These are phyloP conservation scores for Yarrowia phangngaensis DNA, from an alignment of 805 yeast genomes.

Conservation along the genomic window DNA sequence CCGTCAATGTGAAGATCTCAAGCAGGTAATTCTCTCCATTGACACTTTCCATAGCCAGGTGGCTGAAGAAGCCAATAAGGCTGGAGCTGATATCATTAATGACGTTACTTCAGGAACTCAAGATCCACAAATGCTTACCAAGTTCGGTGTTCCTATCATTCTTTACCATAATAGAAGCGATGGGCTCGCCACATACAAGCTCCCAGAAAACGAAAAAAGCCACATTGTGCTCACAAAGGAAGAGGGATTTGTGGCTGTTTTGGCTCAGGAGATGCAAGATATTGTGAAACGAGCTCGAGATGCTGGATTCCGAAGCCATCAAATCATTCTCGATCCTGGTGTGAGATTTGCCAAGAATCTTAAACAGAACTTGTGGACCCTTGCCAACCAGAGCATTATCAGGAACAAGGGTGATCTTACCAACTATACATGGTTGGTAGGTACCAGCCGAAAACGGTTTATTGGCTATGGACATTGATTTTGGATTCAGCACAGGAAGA, in stretches of 20 bases:
- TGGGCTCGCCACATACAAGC: conserved; percentile 62
- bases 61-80: conserved; percentile 61
- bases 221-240: conserved; percentile 33
- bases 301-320: conserved; percentile 80
- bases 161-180: conserved; percentile 84
- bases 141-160: conserved; percentile 64
- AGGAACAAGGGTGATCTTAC: conserved; percentile 27
- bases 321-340: conserved; percentile 89
- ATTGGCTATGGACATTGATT: too few relatives aligned
- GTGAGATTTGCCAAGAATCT: conserved; percentile 88
- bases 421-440: conserved; percentile 67
- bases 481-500: too few relatives aligned
- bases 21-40: conserved; percentile 60
- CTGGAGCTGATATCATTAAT: conserved; percentile 89
- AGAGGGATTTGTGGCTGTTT: conserved; percentile 46
- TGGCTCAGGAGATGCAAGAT: conserved; percentile 60
- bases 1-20: conserved; percentile 44
- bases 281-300: conserved; percentile 54
- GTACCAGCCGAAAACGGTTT: conserved; percentile 85
- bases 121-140: conserved; percentile 60
- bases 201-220: conserved; percentile 50
- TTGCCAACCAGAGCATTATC: conserved; percentile 43
- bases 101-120: conserved; percentile 80
- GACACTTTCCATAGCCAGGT: conserved; percentile 82
- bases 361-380: conserved; percentile 63